Evolutionary conservation across 495 filamentous ascomycete genomes (phyloP), one percentile per base, ranked within the genome.

Genomic region (Thermothielavioides terrestris): DNA sequence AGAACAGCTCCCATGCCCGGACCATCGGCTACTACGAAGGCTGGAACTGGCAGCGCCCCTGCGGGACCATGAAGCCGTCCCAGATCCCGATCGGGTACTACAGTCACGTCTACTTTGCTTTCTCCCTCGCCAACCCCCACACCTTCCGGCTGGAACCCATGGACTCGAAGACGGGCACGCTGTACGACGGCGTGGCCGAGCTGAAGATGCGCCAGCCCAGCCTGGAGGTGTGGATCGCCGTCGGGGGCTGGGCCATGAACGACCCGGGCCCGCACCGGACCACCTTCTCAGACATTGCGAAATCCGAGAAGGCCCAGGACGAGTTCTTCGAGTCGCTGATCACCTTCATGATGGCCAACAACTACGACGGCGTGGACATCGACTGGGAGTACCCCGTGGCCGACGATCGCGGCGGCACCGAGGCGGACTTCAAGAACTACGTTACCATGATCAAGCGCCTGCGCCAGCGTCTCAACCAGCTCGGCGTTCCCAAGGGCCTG

Each of bases 351-450:
- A 15, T 28, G 4, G 21, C 8, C 1, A 41, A 56, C 40, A 54
- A 38, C 26, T 64, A 52, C 39, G 57, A 46, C 40, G 81, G 79
- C 1, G 61, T 78, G 1, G 78, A 82, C 52, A 42, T 81, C 14
- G 78, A 80, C 55, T 81, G 77, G 57, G 58, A 77, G 23, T 78
- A 78, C 53, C 74, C 74, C 2, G 64, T 25, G 0, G 59, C 68
- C 2, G 34, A 43, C 12, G 72, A 77, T 21, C 59, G 68, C 10
- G 53, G 58, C 14, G 72, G 73, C 10, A 32, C 45, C 1, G 23
- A 39, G 2, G 65, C 37, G 15, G 73, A 78, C 50, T 63, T 42
- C 15, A 53, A 41, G 2, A 77, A 77, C 51, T 73, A 57, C 37
- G 32, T 27, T n/a, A 26, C 32, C 3, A 20, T 46, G 1, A 12